phyloP scores from a whole-genome alignment of 345 rosid genomes.

The Citropsis articulata region DNA sequence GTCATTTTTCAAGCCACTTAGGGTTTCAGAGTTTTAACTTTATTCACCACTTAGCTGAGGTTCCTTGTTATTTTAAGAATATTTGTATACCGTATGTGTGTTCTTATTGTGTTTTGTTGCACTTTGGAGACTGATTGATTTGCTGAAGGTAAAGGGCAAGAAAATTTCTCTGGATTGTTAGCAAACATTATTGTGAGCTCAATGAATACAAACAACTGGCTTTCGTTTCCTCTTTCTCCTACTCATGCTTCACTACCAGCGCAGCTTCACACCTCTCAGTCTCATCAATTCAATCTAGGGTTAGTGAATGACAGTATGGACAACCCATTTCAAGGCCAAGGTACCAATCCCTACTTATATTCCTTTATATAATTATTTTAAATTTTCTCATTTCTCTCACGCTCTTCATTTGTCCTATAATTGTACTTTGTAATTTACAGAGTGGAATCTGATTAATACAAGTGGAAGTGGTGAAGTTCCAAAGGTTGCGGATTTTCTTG shows the following conservation, averaged over 20 bases:
- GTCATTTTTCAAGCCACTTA: constrained; percentile 10
- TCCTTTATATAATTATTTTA: too few species aligned
- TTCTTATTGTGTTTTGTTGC: constrained; percentile 16
- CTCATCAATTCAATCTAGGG: constrained; percentile 82
- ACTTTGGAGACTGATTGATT: constrained; percentile 17
- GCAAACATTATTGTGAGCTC: constrained; percentile 24
- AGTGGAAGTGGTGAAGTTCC: constrained; percentile 72
- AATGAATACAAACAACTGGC: constrained; percentile 99
- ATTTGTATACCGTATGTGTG: constrained; percentile 8
- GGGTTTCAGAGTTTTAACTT: constrained; percentile 20
- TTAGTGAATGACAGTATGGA: constrained; percentile 67
- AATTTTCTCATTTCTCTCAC: background rate
- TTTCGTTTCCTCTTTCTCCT: constrained; percentile 91
- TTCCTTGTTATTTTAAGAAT: background rate
- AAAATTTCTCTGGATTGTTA: background rate
- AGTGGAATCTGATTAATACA: constrained; percentile 72
- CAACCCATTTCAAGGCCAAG: constrained; percentile 86
- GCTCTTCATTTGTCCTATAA: background rate
- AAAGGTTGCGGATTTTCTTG: constrained; percentile 95
- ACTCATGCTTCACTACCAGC: constrained; percentile 64
- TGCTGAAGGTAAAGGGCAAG: constrained; percentile 15
- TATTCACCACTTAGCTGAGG: constrained; percentile 16
- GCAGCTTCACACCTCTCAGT: constrained; percentile 67
- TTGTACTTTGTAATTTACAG: constrained; percentile 26
- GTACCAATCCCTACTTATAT: constrained; percentile 27